Evolutionary conservation across 176 grass and related monocot species (phyloP).

Genomic region (Carex cristatella): DNA sequence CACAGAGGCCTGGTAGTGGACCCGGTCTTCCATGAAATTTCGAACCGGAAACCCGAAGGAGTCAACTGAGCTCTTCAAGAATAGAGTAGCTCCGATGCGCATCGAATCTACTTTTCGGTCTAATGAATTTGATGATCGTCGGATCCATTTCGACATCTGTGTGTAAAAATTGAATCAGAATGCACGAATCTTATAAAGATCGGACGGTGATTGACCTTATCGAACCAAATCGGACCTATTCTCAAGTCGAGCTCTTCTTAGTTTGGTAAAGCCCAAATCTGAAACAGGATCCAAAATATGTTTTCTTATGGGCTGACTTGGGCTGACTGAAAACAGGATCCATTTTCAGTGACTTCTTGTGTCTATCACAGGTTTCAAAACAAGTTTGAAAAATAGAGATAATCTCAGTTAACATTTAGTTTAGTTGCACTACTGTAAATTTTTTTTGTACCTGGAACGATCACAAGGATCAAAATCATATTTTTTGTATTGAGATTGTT

Average conservation of each 20-base stretch:
- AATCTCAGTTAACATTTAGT: background rate
- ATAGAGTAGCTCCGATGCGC: no score
- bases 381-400: background rate
- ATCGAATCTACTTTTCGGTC: no score
- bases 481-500: background rate
- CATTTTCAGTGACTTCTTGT: background rate
- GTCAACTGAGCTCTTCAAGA: no score
- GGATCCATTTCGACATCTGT: no score
- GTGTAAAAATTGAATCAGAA: no score
- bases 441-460: background rate
- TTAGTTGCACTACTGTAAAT: background rate
- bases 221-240: no score
- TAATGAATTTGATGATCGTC: no score
- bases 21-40: background rate
- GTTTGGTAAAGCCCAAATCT: no score
- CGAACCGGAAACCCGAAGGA: background rate
- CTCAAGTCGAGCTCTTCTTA: no score
- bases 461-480: background rate
- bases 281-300: no score
- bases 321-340: background rate
- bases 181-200: no score
- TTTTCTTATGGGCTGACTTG: background rate
- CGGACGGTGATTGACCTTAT: no score
- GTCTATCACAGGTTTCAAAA: background rate
- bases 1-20: background rate